These are phyloP conservation scores for Schwanniomyces polymorphus DNA, from an alignment of 805 yeast genomes.

Conservation along the genomic window DNA sequence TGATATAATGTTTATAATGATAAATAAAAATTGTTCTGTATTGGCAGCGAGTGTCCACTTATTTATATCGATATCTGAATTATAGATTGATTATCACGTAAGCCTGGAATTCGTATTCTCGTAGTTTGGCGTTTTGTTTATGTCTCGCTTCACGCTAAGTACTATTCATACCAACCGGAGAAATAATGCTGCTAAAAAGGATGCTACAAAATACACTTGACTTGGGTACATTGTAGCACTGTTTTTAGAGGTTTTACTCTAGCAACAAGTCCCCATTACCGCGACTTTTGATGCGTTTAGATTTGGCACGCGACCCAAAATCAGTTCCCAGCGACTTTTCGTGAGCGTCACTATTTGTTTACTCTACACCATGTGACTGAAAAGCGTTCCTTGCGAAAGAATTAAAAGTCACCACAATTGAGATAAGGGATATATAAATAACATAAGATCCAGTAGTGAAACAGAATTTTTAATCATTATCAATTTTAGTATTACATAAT, in stretches of 20 bases:
- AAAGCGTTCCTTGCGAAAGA: neutral
- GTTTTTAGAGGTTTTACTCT: neutral
- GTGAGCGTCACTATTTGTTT: neutral
- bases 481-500: constrained; percentile 13
- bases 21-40: neutral
- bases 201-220: neutral
- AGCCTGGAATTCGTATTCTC: neutral
- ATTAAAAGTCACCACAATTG: neutral
- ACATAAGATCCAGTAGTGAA: neutral
- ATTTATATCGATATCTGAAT: neutral
- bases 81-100: neutral
- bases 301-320: neutral
- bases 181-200: neutral
- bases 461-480: neutral
- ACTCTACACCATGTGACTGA: neutral
- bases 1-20: neutral
- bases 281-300: neutral
- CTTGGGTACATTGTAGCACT: neutral
- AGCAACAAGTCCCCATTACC: neutral
- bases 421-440: neutral
- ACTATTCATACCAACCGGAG: neutral
- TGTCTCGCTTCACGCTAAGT: neutral
- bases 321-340: neutral
- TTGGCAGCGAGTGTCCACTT: neutral
- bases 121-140: neutral